These are phyloP conservation scores for Leccinum barrowsii DNA, from an alignment of 768 basidiomycete genomes.

Conservation along the genomic window DNA sequence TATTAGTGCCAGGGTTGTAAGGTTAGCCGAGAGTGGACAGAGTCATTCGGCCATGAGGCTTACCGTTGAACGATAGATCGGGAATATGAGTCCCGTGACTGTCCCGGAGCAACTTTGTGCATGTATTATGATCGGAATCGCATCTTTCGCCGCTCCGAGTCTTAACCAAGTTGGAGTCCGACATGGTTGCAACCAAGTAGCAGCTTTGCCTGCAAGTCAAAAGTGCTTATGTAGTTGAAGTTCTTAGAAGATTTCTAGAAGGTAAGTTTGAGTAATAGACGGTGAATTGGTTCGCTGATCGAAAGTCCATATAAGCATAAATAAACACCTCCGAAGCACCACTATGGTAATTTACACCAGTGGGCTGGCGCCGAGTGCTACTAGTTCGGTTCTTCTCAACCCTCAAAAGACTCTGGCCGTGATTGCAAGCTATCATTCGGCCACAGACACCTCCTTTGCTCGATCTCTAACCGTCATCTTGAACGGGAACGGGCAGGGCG, in stretches of 20 bases:
- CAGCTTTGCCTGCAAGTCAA: too few relatives aligned
- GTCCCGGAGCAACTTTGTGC: too few relatives aligned
- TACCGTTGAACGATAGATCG: too few relatives aligned
- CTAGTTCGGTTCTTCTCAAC: background rate
- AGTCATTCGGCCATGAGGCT: background rate
- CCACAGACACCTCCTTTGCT: background rate
- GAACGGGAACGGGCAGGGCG: conserved; percentile 1
- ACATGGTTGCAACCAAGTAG: background rate
- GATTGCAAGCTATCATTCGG: background rate
- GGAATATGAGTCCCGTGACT: too few relatives aligned
- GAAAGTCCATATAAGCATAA: too few relatives aligned
- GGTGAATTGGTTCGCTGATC: too few relatives aligned
- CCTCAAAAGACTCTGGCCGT: background rate
- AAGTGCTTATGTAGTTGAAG: background rate
- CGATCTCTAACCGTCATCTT: background rate
- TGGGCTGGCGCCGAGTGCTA: background rate
- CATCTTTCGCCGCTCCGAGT: too few relatives aligned
- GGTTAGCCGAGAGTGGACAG: background rate
- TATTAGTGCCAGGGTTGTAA: background rate
- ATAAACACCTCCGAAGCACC: too few relatives aligned
- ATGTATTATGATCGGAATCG: too few relatives aligned
- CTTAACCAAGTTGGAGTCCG: too few relatives aligned
- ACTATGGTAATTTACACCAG: too few relatives aligned
- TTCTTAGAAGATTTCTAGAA: background rate
- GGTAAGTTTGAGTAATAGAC: too few relatives aligned